These are phyloP conservation scores for Hypoxylon rickii DNA, from an alignment of 495 filamentous ascomycete genomes.

Conservation along the genomic window DNA sequence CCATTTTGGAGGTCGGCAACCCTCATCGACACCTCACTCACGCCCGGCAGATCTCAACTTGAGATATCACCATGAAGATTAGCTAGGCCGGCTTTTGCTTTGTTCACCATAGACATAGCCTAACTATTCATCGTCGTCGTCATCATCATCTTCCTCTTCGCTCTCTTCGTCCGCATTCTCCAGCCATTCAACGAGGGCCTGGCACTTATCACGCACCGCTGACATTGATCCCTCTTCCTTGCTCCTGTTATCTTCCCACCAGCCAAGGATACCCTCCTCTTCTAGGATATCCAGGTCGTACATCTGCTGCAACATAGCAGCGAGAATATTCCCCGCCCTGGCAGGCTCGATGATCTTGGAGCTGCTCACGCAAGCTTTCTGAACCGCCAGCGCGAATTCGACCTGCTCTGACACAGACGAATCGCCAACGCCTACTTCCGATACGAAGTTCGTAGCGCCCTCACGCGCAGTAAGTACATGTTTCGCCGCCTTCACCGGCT, in stretches of 20 bases:
- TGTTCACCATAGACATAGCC: too few relatives aligned
- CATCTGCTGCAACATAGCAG: conserved; percentile 76
- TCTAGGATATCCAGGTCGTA: conserved; percentile 86
- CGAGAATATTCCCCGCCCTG: conserved; percentile 64
- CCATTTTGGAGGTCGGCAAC: too few relatives aligned
- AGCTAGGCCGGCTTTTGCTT: too few relatives aligned
- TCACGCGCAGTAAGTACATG: conserved; percentile 53
- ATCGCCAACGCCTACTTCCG: conserved; percentile 56
- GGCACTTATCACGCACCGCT: conserved; percentile 70
- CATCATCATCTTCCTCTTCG: conserved; percentile 70
- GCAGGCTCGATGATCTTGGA: conserved; percentile 55
- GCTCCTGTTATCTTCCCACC: conserved; percentile 79
- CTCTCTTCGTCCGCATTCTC: conserved; percentile 82
- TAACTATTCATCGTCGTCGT: conserved; percentile 37
- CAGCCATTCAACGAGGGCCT: conserved; percentile 84
- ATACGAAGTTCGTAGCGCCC: conserved; percentile 55
- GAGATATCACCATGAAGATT: too few relatives aligned
- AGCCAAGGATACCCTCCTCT: conserved; percentile 83
- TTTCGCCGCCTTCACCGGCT: conserved; percentile 67
- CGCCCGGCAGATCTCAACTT: too few relatives aligned
- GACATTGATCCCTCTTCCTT: conserved; percentile 67
- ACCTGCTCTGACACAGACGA: conserved; percentile 65
- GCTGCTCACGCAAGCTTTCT: conserved; percentile 72
- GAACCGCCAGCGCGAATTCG: conserved; percentile 79
- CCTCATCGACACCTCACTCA: too few relatives aligned